Evolutionary conservation across 75 land plant genomes (phyloP).

Genomic region (Chamaecyparis obtusa): DNA sequence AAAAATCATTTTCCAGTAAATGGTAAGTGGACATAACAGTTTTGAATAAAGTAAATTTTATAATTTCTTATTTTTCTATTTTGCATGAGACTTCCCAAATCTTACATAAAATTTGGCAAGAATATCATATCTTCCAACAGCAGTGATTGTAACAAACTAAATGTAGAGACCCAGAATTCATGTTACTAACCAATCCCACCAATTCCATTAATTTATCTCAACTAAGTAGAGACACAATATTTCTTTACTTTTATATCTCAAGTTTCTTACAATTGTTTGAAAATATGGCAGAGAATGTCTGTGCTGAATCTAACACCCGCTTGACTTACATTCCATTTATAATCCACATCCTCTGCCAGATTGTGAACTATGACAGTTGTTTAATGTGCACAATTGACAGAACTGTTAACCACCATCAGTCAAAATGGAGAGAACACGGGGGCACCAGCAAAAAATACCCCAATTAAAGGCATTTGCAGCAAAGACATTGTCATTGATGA

Average conservation of each 20-base stretch:
- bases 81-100: too few relatives aligned
- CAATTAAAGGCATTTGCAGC: conserved; percentile 43
- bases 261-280: neutral
- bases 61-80: too few relatives aligned
- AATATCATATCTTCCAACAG: neutral
- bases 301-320: neutral
- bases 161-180: too few relatives aligned
- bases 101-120: neutral
- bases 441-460: conserved; percentile 25
- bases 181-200: neutral
- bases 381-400: conserved; percentile 26
- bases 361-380: neutral
- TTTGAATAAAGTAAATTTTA: too few relatives aligned
- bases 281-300: neutral
- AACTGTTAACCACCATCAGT: conserved; percentile 59
- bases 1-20: too few relatives aligned
- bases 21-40: too few relatives aligned
- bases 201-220: neutral
- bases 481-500: conserved; percentile 54
- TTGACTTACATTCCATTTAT: neutral
- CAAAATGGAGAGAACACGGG: conserved; percentile 19
- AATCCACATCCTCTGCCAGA: neutral
- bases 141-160: neutral
- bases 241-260: neutral
- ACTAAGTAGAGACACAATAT: too few relatives aligned